phyloP scores from a whole-genome alignment of 2,329 filamentous ascomycete genomes.

The Hypoxylon sp. region DNA sequence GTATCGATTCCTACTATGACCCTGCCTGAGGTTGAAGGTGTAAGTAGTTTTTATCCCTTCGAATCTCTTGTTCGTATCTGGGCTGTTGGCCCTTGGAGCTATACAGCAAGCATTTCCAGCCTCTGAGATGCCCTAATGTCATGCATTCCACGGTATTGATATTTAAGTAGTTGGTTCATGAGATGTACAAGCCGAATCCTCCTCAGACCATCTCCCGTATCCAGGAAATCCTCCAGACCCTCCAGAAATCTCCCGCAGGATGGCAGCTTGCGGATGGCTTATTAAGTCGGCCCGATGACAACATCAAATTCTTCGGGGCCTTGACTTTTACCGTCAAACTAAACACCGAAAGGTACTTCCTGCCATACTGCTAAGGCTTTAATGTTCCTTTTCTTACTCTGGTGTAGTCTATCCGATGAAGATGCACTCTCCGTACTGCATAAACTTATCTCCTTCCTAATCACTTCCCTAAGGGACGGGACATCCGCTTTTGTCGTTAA shows the following conservation, averaged over 20 bases:
- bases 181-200: slow-evolving; percentile 67
- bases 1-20: slow-evolving; percentile 46
- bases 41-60: slow-evolving; percentile 36
- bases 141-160: slow-evolving; percentile 13
- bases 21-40: slow-evolving; percentile 51
- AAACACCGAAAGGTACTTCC: slow-evolving; percentile 82
- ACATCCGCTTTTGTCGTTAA: slow-evolving; percentile 74
- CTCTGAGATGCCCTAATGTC: not conserved
- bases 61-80: not conserved
- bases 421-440: slow-evolving; percentile 72
- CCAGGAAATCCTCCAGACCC: slow-evolving; percentile 81
- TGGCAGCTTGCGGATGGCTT: slow-evolving; percentile 89
- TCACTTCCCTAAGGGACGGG: slow-evolving; percentile 66
- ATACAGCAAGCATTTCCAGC: not conserved
- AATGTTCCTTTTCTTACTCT: slow-evolving; percentile 47
- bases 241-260: slow-evolving; percentile 84
- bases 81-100: not conserved
- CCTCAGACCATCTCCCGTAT: slow-evolving; percentile 65
- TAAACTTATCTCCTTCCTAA: slow-evolving; percentile 74
- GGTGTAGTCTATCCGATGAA: slow-evolving; percentile 67
- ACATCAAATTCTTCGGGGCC: slow-evolving; percentile 92
- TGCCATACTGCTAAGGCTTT: not conserved
- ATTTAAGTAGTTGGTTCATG: slow-evolving; percentile 61
- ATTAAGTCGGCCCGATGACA: slow-evolving; percentile 76
- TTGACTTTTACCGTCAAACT: slow-evolving; percentile 95